These are phyloP conservation scores for Cryoendolithus antarcticus DNA, from an alignment of 2,329 filamentous ascomycete genomes.

Conservation along the genomic window DNA sequence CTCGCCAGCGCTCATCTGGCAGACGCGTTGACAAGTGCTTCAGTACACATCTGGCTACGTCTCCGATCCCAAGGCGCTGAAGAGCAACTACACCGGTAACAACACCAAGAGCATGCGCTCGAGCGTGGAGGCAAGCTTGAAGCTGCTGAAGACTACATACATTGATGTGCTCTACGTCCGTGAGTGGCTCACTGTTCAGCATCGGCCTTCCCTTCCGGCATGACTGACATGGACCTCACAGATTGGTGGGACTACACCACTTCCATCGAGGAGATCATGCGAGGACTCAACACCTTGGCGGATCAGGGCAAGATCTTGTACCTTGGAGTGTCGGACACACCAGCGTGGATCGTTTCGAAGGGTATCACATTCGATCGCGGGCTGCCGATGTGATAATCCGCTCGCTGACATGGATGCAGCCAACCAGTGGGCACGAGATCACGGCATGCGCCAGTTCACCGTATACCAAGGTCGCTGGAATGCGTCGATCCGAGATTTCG, in stretches of 20 bases:
- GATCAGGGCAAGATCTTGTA: constrained; percentile 26
- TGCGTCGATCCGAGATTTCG: constrained; percentile 43
- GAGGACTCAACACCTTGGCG: constrained; percentile 24
- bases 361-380: neutral
- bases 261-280: constrained; percentile 28
- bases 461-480: constrained; percentile 58
- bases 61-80: constrained; percentile 17
- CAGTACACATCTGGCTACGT: constrained; percentile 19
- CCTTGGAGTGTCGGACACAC: constrained; percentile 27
- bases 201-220: too few species aligned
- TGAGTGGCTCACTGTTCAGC: neutral
- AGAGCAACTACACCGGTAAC: constrained; percentile 33
- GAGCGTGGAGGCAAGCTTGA: constrained; percentile 27
- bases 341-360: constrained; percentile 25
- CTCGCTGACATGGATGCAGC: too few species aligned
- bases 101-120: constrained; percentile 26
- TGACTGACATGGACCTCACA: constrained; percentile 7
- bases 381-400: neutral
- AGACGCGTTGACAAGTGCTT: too few species aligned
- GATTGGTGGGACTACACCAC: constrained; percentile 38
- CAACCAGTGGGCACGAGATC: constrained; percentile 40
- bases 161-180: constrained; percentile 29
- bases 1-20: neutral
- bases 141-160: constrained; percentile 27
- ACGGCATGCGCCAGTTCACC: constrained; percentile 56